Evolutionary conservation across 495 filamentous ascomycete species (phyloP), one percentile per base, ranked within the genome.

Genomic region (Neurospora pannonica): DNA sequence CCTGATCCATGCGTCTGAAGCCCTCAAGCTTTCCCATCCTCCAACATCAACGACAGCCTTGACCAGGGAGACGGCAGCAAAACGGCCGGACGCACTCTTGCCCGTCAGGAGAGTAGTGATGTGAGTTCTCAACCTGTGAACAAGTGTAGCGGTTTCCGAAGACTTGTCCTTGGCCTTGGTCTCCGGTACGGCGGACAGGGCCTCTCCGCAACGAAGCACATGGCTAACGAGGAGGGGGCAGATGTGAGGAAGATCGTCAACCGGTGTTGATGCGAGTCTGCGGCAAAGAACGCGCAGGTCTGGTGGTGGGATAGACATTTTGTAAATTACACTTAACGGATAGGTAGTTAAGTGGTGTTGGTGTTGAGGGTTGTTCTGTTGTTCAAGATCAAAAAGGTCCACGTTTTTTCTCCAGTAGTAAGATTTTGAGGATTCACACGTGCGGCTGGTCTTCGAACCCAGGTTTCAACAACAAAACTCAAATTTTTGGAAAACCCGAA

Each of bases 1-100:
- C 76, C 89, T 86, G 74, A 95, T 89, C 90, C 95, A 95, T 17
- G 89, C 83, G 72, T 88, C 89, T 34, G 89, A 87, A 43, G 88
- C 87, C 71, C 89, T 90, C 72, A 98, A 82, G 69, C 91, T 86
- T 74, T 94, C 92, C 89, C 90, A 92, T 73, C 92, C 92, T 34
- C 94, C 93, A 48, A 89, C 87, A 78, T 97, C 94, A 71, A 97
- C 84, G 17, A 89, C 85, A n/a, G 90, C 87, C 82, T 97, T 97
- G 76, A 94, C 86, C 71, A 98, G 81, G 34, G 92, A 89, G 39
- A 92, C 89, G 1, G 89, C 93, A 11, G 90, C 86, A 86, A 93
- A 97, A 78, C 93, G 90, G 42, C 90, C 92, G 75, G 94, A 88
- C 6, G 86, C 75, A 42, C 79, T 92, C 75, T 89, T 90, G 73